phyloP scores from a whole-genome alignment of 1,284 basidiomycete species.

The Trichosporon asahii region DNA sequence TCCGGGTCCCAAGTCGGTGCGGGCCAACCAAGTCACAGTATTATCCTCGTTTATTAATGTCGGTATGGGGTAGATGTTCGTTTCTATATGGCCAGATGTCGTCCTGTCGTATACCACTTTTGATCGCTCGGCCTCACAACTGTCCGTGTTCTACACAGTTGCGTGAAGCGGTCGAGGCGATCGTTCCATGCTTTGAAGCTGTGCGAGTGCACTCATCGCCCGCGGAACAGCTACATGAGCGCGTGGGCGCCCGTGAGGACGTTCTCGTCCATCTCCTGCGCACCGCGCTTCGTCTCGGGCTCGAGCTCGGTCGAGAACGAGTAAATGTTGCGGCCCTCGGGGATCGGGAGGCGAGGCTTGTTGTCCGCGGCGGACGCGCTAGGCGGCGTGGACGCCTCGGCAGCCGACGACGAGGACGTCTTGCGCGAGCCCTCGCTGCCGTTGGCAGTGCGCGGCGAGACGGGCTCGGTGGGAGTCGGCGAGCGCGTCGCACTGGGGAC shows the following conservation, averaged over 20 bases:
- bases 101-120: background rate
- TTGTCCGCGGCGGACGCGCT: background rate
- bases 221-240: slow-evolving; percentile 26
- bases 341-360: slow-evolving; percentile 21
- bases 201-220: slow-evolving; percentile 12
- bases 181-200: too few species aligned
- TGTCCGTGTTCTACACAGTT: background rate
- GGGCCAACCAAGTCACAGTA: background rate
- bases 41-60: slow-evolving; percentile 6
- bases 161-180: background rate
- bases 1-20: background rate
- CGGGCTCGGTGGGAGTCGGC: slow-evolving; percentile 21
- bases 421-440: slow-evolving; percentile 6
- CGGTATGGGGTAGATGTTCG: background rate
- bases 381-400: slow-evolving; percentile 1
- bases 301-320: slow-evolving; percentile 28
- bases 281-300: slow-evolving; percentile 26
- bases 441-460: slow-evolving; percentile 18
- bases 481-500: slow-evolving; percentile 25
- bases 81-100: background rate
- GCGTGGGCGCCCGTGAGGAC: slow-evolving; percentile 28
- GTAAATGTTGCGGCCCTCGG: slow-evolving; percentile 28
- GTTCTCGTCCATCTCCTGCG: slow-evolving; percentile 28
- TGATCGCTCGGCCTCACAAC: background rate
- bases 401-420: background rate